Base-by-base conservation (phyloP, 2,329 filamentous ascomycete genomes). In the Thielaviopsis ethacetica region DNA sequence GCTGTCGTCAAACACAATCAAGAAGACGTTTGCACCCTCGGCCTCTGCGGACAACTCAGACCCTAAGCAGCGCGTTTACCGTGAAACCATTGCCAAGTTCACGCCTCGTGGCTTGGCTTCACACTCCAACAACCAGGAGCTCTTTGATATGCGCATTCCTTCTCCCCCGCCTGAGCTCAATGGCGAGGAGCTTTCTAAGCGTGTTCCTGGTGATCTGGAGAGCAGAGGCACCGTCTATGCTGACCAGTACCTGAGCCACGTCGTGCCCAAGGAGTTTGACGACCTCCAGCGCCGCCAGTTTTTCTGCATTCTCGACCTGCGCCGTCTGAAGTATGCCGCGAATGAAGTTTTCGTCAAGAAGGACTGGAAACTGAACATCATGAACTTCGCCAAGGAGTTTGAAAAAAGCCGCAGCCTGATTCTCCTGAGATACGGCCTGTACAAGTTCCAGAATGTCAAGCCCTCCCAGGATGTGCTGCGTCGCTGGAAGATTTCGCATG, bases 351-450 rank as follows among this genome's bases (percentile, higher is more conserved):
- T 82, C 61, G 66, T 70, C 19, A 78, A 75, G 66, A 82, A 82
- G 66, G 79, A 81, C 63, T 83, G 80, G 80, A 81, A 80, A 68
- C 68, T 83, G 57, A 83, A 83, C 63, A 75, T 82, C 19, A 67
- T 78, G 63, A 82, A 82, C 66, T 83, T 83, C 60, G 79, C 80
- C 47, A 83, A 82, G 66, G 80, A 82, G 66, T 83, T 80, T 62
- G 80, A 83, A 66, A 83, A 83, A 71, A 82, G 79, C 65, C 73
- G 80, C 54, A 80, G 78, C 63, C 70, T 83, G 51, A 82, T 83
- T 60, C 75, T 83, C 68, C 66, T 83, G 59, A 77, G 79, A 54
- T 83, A 83, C 62, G 80, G 79, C 1, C 73, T 82, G 1, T 83
- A 82, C 65, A 77, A 82, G 64, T 83, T 82, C 69, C 80, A 82